A percentile compares a stretch with the other conserved stretches of the same genome.
phyloP scores from a whole-genome alignment of 306 rosid genomes.

The Cajanus cajan region DNA sequence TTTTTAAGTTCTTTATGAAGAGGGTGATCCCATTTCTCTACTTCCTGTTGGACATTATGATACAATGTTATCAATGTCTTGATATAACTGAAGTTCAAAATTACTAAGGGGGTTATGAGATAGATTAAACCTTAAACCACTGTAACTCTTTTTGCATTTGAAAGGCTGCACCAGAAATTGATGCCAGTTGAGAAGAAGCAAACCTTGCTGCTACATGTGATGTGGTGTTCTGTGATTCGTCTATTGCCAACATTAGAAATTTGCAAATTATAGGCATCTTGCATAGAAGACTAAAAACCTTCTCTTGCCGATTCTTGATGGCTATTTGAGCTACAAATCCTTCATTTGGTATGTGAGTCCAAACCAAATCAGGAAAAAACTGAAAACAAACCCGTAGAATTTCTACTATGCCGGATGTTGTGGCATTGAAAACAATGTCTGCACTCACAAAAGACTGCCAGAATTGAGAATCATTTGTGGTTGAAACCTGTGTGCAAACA shows the following conservation, averaged over 20 bases:
- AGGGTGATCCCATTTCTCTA: slow-evolving; percentile 48
- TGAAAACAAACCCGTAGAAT: slow-evolving; percentile 38
- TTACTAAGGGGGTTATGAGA: slow-evolving; percentile 2
- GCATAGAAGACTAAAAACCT: slow-evolving; percentile 38
- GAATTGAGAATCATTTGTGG: neutral
- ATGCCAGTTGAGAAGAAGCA: slow-evolving; percentile 32
- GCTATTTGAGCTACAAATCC: slow-evolving; percentile 39
- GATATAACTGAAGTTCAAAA: neutral
- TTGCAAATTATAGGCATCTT: slow-evolving; percentile 40
- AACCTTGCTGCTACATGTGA: slow-evolving; percentile 56
- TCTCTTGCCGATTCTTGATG: slow-evolving; percentile 46
- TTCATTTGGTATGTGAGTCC: slow-evolving; percentile 34
- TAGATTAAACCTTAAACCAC: slow-evolving; percentile 46
- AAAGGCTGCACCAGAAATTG: slow-evolving; percentile 53
- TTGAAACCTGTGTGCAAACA: slow-evolving; percentile 33
- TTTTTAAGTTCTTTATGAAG: slow-evolving; percentile 33
- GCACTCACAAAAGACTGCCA: slow-evolving; percentile 34
- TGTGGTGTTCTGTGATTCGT: slow-evolving; percentile 41
- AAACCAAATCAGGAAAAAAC: slow-evolving; percentile 49
- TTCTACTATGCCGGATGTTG: slow-evolving; percentile 50
- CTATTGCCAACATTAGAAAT: slow-evolving; percentile 20
- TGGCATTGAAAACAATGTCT: slow-evolving; percentile 22
- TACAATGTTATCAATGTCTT: neutral
- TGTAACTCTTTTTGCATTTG: slow-evolving; percentile 62
- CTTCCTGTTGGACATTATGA: slow-evolving; percentile 38